Conservation (phyloP, 345 rosid species). For the Conringia planisiliqua region DNA sequence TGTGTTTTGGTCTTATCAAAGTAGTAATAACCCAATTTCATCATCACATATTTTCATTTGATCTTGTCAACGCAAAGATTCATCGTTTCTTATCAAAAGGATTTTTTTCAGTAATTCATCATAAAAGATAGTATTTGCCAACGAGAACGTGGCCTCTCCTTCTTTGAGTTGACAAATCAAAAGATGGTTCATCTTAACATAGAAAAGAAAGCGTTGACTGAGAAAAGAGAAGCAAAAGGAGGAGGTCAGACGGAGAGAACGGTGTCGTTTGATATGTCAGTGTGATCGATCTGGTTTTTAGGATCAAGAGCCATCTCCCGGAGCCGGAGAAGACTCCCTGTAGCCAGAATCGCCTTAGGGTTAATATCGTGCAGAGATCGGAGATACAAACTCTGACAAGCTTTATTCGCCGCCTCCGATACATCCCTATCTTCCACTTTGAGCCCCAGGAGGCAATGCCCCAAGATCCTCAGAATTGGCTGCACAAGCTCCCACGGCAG, state of each 20-base stretch:
- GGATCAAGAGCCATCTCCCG: slow-evolving; percentile 46
- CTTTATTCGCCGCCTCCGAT: slow-evolving; percentile 42
- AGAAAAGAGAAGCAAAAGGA: not conserved
- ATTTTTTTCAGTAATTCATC: not conserved
- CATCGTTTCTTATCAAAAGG: not conserved
- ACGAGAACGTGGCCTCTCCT: slow-evolving; percentile 14
- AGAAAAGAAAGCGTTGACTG: slow-evolving; percentile 2
- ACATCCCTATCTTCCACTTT: slow-evolving; percentile 32
- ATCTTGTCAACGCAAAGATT: not conserved
- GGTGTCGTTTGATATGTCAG: slow-evolving; percentile 43
- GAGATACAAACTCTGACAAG: slow-evolving; percentile 56
- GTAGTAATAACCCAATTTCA: not conserved
- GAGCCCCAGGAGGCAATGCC: slow-evolving; percentile 65
- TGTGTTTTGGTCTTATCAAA: not conserved
- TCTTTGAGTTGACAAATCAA: slow-evolving; percentile 5
- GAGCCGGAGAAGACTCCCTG: slow-evolving; percentile 60
- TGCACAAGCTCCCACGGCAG: slow-evolving; percentile 85
- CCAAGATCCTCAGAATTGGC: slow-evolving; percentile 66
- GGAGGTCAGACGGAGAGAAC: not conserved
- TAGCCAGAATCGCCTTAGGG: slow-evolving; percentile 67
- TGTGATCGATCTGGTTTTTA: slow-evolving; percentile 43
- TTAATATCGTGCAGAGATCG: slow-evolving; percentile 63
- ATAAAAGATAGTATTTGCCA: not conserved
- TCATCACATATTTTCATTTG: not conserved
- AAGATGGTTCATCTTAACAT: not conserved